Evolutionary conservation across 2,329 filamentous ascomycete genomes (phyloP).

Genomic region (Alternaria sp.): DNA sequence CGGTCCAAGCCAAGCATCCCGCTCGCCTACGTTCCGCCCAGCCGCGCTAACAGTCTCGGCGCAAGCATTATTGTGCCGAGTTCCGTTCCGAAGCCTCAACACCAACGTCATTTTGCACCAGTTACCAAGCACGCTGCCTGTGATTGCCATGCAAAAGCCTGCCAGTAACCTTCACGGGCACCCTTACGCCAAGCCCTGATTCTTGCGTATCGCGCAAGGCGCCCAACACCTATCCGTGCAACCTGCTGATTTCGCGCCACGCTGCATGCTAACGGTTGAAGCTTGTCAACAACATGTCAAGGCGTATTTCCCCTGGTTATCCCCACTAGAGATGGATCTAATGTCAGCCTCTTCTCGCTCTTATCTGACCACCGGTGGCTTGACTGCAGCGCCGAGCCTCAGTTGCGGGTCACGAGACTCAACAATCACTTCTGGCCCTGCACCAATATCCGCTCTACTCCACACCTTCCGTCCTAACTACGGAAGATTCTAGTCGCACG

Average conservation of each 20-base stretch:
- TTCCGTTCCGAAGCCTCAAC: constrained; percentile 20
- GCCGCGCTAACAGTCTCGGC: constrained; percentile 24
- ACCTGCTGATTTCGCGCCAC: constrained; percentile 24
- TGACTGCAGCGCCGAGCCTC: constrained; percentile 29
- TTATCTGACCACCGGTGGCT: constrained; percentile 26
- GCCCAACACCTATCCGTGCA: constrained; percentile 8
- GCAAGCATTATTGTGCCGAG: constrained; percentile 25
- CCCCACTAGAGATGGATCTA: constrained; percentile 26
- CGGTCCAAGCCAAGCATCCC: constrained; percentile 16
- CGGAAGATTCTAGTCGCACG: constrained; percentile 15
- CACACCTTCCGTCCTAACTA: constrained; percentile 9
- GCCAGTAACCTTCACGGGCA: constrained; percentile 23
- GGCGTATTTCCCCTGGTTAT: constrained; percentile 24
- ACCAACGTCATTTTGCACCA: constrained; percentile 28
- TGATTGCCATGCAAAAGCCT: constrained; percentile 6
- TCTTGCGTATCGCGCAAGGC: constrained; percentile 14
- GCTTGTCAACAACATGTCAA: constrained; percentile 31
- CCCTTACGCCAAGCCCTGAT: constrained; percentile 28
- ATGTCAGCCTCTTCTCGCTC: constrained; percentile 29
- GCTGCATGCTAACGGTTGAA: constrained; percentile 33
- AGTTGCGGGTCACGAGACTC: constrained; percentile 34
- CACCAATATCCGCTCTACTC: constrained; percentile 6
- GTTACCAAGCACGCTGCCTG: constrained; percentile 18
- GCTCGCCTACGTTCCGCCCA: constrained; percentile 32
- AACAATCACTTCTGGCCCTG: constrained; percentile 22